Evolutionary conservation across 2,329 filamentous ascomycete genomes (phyloP), one percentile per base, ranked within the genome.

Genomic region (Curvularia sp.): DNA sequence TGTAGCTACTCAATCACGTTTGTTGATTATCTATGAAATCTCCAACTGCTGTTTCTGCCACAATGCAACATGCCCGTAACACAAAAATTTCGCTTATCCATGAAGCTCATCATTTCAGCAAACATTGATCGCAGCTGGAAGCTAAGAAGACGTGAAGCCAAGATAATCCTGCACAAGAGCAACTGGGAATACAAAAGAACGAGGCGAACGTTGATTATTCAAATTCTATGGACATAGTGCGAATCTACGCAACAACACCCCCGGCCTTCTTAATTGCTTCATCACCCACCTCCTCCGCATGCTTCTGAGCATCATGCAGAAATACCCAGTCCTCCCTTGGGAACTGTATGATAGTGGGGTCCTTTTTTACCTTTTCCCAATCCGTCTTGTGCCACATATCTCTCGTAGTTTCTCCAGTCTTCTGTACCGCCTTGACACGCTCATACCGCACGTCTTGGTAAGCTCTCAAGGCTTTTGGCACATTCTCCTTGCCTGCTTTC

Each of bases 361-460:
- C 64, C 51, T 60, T 56, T 65, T 72, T 74, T 1, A 74, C 72
- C 61, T 73, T 68, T 26, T 71, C 69, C 72, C 73, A 76, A 38
- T 76, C 69, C 2, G 72, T 73, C 31, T 75, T 73, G 38, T 76
- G 73, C 71, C 70, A 75, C 69, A 70, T 70, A 57, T 76, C 72
- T 4, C 73, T 62, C 42, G 71, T 75, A 20, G 68, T 73, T 60
- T 74, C 70, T 0, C 73, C 73, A 6, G 72, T 73, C 58, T 75
- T 75, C 64, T 76, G 73, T 52, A 73, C 73, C 18, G 70, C 73
- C 47, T 67, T 64, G 12, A 73, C 71, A 3, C 73, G 60, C n/a
- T 75, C 72, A 47, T 73, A 75, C 13, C 73, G 49, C 0, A 78
- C 58, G 18, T 76, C 69, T 30, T 74, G 75, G 58, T 78, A 76